These are phyloP conservation scores for Pythium myriotylum DNA, from an alignment of 352 stramenopile species.

Conservation along the genomic window DNA sequence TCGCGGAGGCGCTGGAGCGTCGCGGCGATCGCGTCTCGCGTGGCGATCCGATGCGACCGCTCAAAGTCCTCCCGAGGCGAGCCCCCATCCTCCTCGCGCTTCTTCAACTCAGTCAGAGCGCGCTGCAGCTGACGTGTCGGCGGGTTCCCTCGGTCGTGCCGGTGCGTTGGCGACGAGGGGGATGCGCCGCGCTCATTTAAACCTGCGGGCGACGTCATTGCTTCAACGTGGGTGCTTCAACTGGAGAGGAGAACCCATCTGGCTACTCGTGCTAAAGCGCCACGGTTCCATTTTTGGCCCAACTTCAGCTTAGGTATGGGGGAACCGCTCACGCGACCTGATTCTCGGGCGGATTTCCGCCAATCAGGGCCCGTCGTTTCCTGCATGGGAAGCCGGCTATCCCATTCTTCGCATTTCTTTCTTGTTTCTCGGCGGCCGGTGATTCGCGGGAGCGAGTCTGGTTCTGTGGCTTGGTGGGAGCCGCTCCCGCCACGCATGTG, in stretches of 20 bases:
- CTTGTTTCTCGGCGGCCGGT: neutral
- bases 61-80: neutral
- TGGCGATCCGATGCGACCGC: neutral
- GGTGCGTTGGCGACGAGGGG: constrained; percentile 10
- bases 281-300: constrained; percentile 3
- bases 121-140: constrained; percentile 14
- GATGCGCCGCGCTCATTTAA: constrained; percentile 1
- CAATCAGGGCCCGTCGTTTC: constrained; percentile 21
- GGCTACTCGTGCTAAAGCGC: constrained; percentile 1
- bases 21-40: constrained; percentile 37
- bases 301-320: constrained; percentile 2
- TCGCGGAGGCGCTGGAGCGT: constrained; percentile 33
- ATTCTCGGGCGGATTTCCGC: constrained; percentile 7
- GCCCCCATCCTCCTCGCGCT: constrained; percentile 21
- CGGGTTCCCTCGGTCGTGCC: neutral
- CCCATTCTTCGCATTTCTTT: constrained; percentile 22
- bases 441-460: constrained; percentile 11
- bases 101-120: constrained; percentile 20
- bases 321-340: constrained; percentile 2
- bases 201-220: neutral
- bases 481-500: constrained; percentile 11
- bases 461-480: neutral
- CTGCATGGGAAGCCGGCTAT: neutral
- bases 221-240: constrained; percentile 13
- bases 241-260: constrained; percentile 5